Evolutionary conservation across 805 yeast species (phyloP).

Genomic region (Lipomyces lipofer): DNA sequence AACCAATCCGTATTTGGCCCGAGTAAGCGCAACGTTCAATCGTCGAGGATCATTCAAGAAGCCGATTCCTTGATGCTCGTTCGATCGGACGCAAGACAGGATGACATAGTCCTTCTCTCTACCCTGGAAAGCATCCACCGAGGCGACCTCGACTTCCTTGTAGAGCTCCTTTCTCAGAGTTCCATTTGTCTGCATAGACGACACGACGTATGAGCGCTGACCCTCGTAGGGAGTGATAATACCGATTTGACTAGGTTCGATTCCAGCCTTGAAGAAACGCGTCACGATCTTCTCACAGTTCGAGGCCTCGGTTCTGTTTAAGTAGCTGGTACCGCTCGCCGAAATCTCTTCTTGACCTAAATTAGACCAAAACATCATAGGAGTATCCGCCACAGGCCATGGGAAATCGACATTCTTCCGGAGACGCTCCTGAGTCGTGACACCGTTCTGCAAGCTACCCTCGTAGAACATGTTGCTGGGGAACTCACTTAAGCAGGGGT

Average conservation of each 20-base stretch:
- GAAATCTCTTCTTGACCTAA: conserved; percentile 88
- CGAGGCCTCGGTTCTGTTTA: conserved; percentile 88
- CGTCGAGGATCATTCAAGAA: conserved; percentile 84
- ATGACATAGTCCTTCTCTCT: conserved; percentile 81
- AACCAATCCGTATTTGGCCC: conserved; percentile 80
- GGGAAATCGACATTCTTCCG: conserved; percentile 64
- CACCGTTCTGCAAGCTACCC: conserved; percentile 89
- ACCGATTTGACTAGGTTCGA: conserved; percentile 80
- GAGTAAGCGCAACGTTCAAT: conserved; percentile 82
- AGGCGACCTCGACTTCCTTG: conserved; percentile 77
- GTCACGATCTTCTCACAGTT: conserved; percentile 79
- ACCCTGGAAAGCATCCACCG: conserved; percentile 96
- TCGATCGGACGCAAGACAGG: conserved; percentile 79
- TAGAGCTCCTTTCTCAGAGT: conserved; percentile 65
- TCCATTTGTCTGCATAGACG: conserved; percentile 74
- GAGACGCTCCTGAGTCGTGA: conserved; percentile 70
- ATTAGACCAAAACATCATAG: conserved; percentile 96
- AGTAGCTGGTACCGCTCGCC: conserved; percentile 73
- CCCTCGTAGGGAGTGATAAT: conserved; percentile 95
- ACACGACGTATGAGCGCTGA: conserved; percentile 78
- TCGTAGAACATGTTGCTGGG: conserved; percentile 91
- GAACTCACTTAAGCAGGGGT: conserved; percentile 82
- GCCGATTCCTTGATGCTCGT: conserved; percentile 72
- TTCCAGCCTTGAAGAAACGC: conserved; percentile 70
- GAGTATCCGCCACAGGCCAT: conserved; percentile 83